Evolutionary conservation across 148 eudicot genomes (phyloP).

Genomic region (Spergularia marina): DNA sequence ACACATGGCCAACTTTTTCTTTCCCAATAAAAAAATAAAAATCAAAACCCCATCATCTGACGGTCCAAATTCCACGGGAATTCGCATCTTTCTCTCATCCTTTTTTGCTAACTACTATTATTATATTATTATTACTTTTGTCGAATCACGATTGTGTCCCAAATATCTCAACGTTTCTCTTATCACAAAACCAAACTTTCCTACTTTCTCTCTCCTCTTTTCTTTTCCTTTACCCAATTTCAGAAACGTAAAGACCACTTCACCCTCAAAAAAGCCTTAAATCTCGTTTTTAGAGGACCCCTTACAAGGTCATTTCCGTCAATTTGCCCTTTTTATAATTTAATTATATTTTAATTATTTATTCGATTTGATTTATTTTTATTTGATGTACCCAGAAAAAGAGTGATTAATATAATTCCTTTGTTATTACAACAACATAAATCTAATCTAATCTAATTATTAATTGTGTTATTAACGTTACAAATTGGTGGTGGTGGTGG

Average conservation of each 20-base stretch:
- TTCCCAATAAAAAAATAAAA: background rate
- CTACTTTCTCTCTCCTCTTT: background rate
- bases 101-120: background rate
- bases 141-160: constrained; percentile 19
- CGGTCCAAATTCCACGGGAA: constrained; percentile 18
- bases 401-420: too few relatives aligned
- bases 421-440: too few relatives aligned
- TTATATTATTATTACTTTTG: constrained; percentile 2
- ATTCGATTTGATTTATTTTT: background rate
- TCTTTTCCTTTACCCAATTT: constrained; percentile 5
- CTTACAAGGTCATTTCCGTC: constrained; percentile 17
- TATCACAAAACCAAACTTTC: background rate
- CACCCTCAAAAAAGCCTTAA: background rate
- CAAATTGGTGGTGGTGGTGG: background rate
- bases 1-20: constrained; percentile 12
- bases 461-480: background rate
- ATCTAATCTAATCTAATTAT: background rate
- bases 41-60: constrained; percentile 12
- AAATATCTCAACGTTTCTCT: constrained; percentile 16
- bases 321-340: background rate
- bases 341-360: background rate
- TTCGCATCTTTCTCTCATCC: constrained; percentile 11
- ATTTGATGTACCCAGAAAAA: too few relatives aligned
- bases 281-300: background rate
- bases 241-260: constrained; percentile 11